Percentiles rank a stretch among this genome's conserved stretches.
Evolutionary conservation across 371 early-diverging fungal species (phyloP).

Genomic region (Cokeromyces recurvatus): DNA sequence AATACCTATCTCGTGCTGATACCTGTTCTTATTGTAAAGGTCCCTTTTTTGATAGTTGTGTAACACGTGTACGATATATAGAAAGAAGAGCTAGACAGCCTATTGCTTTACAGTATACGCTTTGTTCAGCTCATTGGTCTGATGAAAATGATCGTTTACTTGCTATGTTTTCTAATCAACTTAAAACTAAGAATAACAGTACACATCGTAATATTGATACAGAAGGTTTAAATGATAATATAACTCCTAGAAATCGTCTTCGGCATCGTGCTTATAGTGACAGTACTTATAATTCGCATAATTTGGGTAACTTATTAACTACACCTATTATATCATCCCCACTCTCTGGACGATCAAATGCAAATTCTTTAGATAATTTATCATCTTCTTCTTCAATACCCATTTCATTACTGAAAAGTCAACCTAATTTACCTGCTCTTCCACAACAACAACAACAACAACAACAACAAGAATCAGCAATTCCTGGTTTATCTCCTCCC

Average conservation of each 20-base stretch:
- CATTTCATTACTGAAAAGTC: conserved; percentile 15
- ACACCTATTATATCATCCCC: conserved; percentile 2
- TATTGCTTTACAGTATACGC: conserved; percentile 21
- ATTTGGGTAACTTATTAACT: background rate
- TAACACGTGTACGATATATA: conserved; percentile 53
- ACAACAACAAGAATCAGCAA: no score
- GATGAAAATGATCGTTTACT: conserved; percentile 19
- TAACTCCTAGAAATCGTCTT: background rate
- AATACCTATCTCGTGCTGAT: conserved; percentile 57
- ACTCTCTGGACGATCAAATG: background rate
- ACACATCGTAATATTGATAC: conserved; percentile 6
- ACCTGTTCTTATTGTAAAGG: conserved; percentile 80
- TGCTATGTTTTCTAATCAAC: conserved; percentile 17
- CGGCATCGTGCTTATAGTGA: conserved; percentile 22
- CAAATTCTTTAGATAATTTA: conserved; percentile 4
- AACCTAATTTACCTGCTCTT: conserved; percentile 16
- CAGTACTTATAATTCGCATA: background rate
- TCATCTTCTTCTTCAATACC: conserved; percentile 5
- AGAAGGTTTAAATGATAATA: conserved; percentile 9
- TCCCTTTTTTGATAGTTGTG: conserved; percentile 69
- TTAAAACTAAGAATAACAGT: background rate
- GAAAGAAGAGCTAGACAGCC: conserved; percentile 47
- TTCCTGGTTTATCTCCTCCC: background rate
- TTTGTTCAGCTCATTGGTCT: conserved; percentile 29
- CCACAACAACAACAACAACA: conserved; percentile 3